These are phyloP conservation scores for Trypanosoma theileri DNA, from an alignment of 208 protist genomes.

Conservation along the genomic window DNA sequence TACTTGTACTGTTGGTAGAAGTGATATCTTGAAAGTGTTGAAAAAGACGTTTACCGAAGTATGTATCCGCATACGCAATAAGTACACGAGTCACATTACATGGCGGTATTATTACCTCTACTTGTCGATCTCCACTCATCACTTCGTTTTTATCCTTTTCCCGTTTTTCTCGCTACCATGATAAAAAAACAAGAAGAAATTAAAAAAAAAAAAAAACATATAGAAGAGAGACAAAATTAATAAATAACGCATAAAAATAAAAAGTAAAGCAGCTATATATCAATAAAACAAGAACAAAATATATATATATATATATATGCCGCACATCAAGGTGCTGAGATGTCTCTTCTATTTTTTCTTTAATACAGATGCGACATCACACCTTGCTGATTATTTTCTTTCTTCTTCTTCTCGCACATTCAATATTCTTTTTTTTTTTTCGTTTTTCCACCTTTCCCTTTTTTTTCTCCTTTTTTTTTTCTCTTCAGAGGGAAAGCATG, in stretches of 20 bases:
- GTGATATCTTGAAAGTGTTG: constrained; percentile 39
- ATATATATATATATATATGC: neutral
- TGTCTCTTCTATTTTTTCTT: too few species aligned
- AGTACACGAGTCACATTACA: constrained; percentile 51
- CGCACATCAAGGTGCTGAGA: too few species aligned
- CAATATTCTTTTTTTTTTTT: too few species aligned
- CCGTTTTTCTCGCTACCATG: neutral
- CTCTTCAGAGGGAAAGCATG: neutral
- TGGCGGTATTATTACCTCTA: neutral
- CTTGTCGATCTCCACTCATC: neutral
- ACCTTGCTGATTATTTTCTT: too few species aligned
- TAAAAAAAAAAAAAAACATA: neutral
- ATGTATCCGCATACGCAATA: constrained; percentile 81
- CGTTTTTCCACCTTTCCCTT: neutral
- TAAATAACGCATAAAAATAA: constrained; percentile 5
- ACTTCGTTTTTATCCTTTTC: neutral
- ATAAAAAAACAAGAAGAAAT: constrained; percentile 6
- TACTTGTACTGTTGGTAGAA: too few species aligned
- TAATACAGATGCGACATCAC: too few species aligned
- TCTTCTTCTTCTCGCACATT: neutral
- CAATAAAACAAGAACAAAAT: constrained; percentile 1
- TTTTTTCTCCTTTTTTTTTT: constrained; percentile 5
- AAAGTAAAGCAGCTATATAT: neutral
- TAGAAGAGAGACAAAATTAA: neutral
- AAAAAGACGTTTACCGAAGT: constrained; percentile 63